These are phyloP conservation scores for Kuraishia floccosa DNA, from an alignment of 805 yeast species.

Conservation along the genomic window DNA sequence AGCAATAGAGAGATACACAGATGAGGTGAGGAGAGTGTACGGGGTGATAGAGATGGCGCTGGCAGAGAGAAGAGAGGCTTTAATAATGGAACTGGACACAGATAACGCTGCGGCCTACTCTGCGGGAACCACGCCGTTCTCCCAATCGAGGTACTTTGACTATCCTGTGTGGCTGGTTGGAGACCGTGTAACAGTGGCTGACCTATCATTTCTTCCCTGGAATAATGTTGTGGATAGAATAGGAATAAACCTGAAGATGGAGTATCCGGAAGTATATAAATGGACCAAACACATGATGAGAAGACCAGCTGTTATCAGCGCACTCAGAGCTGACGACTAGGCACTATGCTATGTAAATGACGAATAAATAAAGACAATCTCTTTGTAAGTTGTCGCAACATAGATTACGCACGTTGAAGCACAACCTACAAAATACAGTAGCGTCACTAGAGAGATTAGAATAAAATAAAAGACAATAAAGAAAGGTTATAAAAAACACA, in stretches of 20 bases:
- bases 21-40: conserved; percentile 86
- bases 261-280: conserved; percentile 90
- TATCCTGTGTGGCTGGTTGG: conserved; percentile 95
- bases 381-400: no score
- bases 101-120: conserved; percentile 83
- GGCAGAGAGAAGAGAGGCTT: conserved; percentile 84
- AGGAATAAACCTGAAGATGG: conserved; percentile 77
- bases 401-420: no score
- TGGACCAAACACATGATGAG: conserved; percentile 96
- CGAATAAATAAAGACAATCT: no score
- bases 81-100: conserved; percentile 79
- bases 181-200: conserved; percentile 76
- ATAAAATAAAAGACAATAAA: no score
- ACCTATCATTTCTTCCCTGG: conserved; percentile 92
- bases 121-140: conserved; percentile 79
- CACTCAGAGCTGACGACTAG: conserved; percentile 41
- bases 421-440: no score
- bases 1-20: conserved; percentile 84
- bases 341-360: no score
- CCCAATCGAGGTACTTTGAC: conserved; percentile 79
- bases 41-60: conserved; percentile 93
- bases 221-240: conserved; percentile 89
- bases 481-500: no score
- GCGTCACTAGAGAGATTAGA: no score
- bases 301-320: conserved; percentile 83